phyloP scores from a whole-genome alignment of 129 eudicot species.

The Artemisia argyi region DNA sequence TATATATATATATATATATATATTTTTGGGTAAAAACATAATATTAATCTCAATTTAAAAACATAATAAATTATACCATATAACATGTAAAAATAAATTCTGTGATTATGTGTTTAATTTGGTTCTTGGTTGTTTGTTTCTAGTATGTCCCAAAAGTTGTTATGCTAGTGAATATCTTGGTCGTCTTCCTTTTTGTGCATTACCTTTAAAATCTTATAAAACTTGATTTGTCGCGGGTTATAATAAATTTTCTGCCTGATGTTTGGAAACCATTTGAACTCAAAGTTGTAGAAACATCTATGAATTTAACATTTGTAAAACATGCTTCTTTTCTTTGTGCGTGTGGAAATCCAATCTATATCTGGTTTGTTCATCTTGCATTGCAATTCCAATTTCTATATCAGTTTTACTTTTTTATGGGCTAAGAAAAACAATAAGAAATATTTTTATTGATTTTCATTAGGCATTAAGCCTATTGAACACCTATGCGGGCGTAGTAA shows the following conservation, averaged over 20 bases:
- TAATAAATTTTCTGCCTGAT: neutral
- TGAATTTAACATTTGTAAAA: too few relatives aligned
- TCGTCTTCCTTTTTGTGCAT: too few relatives aligned
- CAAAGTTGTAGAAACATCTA: neutral
- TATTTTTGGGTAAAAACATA: too few relatives aligned
- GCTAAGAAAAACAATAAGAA: neutral
- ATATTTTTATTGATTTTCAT: slow-evolving; percentile 19
- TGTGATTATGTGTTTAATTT: neutral
- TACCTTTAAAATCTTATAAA: too few relatives aligned
- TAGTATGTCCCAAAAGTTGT: neutral
- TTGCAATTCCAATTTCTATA: neutral
- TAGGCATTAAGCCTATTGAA: slow-evolving; percentile 47
- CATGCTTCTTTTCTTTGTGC: too few relatives aligned
- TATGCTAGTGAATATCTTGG: too few relatives aligned
- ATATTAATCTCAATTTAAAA: too few relatives aligned
- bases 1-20: too few relatives aligned
- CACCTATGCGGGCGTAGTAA: slow-evolving; percentile 43
- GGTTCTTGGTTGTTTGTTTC: neutral
- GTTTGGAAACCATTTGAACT: neutral
- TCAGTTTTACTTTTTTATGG: neutral
- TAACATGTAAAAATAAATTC: slow-evolving; percentile 5
- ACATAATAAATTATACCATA: too few relatives aligned
- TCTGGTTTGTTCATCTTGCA: slow-evolving; percentile 6
- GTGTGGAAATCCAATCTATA: neutral
- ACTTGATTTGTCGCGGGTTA: too few relatives aligned